Evolutionary conservation across 2,329 filamentous ascomycete species (phyloP).

Genomic region (Talaromyces sp.): DNA sequence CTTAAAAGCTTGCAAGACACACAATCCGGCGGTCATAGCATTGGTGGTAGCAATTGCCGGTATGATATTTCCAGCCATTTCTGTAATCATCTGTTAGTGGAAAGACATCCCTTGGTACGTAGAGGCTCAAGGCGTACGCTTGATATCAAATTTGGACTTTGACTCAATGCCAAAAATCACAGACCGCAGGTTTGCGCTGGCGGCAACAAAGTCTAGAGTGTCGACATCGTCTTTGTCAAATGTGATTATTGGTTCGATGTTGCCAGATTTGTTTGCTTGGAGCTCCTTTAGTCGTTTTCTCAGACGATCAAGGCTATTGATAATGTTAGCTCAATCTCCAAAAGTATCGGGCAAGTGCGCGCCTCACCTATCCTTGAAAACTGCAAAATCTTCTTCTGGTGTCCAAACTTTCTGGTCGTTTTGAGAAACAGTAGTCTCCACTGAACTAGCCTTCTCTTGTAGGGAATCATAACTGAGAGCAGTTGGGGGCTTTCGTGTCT

Average conservation of each 20-base stretch:
- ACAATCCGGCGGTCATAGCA: constrained; percentile 88
- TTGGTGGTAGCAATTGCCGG: constrained; percentile 98
- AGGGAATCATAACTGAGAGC: constrained; percentile 65
- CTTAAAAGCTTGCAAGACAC: constrained; percentile 88
- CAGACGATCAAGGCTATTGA: constrained; percentile 61
- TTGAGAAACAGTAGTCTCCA: constrained; percentile 51
- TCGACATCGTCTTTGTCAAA: constrained; percentile 98
- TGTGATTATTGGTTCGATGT: constrained; percentile 57
- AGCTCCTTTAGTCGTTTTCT: constrained; percentile 66
- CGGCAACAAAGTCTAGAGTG: constrained; percentile 88
- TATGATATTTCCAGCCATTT: constrained; percentile 99
- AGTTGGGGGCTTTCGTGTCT: constrained; percentile 67
- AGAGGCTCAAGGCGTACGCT: constrained; percentile 47
- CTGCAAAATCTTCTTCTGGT: constrained; percentile 73
- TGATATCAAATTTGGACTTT: constrained; percentile 92
- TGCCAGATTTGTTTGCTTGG: constrained; percentile 47
- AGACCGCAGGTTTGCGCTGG: constrained; percentile 84
- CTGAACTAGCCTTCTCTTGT: constrained; percentile 47
- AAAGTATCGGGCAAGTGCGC: not conserved
- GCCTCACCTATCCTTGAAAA: constrained; percentile 69
- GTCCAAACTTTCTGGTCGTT: constrained; percentile 76
- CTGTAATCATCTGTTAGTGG: constrained; percentile 35
- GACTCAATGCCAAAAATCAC: constrained; percentile 80
- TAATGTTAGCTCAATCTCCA: constrained; percentile 14
- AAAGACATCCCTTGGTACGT: not conserved